phyloP scores from a whole-genome alignment of 768 basidiomycete genomes.

The Mycena galericulata region DNA sequence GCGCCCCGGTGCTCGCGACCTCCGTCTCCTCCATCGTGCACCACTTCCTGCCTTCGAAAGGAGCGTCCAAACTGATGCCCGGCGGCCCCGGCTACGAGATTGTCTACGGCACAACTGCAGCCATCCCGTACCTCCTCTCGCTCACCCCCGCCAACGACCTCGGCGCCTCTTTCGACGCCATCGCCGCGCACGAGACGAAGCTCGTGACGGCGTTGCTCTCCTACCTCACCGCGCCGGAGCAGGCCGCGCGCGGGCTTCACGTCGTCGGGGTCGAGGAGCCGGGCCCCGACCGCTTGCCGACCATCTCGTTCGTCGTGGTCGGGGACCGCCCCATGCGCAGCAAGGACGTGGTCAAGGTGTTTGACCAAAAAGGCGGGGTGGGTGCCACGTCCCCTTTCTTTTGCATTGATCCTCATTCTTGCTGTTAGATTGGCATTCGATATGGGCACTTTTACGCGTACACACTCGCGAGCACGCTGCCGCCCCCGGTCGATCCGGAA shows the following conservation, averaged over 20 bases:
- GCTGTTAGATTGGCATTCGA: conserved; percentile 75
- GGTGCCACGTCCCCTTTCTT: conserved; percentile 40
- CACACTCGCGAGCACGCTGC: conserved; percentile 63
- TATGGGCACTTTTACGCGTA: conserved; percentile 87
- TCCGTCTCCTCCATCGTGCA: conserved; percentile 73
- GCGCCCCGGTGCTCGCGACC: conserved; percentile 55
- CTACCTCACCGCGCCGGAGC: conserved; percentile 64
- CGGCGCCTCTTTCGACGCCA: conserved; percentile 64
- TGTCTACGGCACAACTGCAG: conserved; percentile 69
- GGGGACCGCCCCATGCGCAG: conserved; percentile 69
- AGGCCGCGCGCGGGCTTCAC: conserved; percentile 69
- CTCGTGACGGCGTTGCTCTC: conserved; percentile 66
- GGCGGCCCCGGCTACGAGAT: conserved; percentile 84
- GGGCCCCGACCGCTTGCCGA: conserved; percentile 66
- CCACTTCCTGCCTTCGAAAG: conserved; percentile 70
- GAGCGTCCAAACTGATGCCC: conserved; percentile 73
- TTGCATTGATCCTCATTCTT: conserved; percentile 8
- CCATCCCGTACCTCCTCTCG: conserved; percentile 72
- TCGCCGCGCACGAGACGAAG: conserved; percentile 70
- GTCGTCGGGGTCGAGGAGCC: conserved; percentile 71
- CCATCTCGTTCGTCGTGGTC: conserved; percentile 77
- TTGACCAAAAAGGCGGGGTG: conserved; percentile 74
- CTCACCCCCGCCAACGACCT: conserved; percentile 64
- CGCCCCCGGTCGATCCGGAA: conserved; percentile 66
- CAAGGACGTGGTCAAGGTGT: conserved; percentile 69